phyloP scores from a whole-genome alignment of 169 alveolate genomes.

The Toxoplasma gondii region DNA sequence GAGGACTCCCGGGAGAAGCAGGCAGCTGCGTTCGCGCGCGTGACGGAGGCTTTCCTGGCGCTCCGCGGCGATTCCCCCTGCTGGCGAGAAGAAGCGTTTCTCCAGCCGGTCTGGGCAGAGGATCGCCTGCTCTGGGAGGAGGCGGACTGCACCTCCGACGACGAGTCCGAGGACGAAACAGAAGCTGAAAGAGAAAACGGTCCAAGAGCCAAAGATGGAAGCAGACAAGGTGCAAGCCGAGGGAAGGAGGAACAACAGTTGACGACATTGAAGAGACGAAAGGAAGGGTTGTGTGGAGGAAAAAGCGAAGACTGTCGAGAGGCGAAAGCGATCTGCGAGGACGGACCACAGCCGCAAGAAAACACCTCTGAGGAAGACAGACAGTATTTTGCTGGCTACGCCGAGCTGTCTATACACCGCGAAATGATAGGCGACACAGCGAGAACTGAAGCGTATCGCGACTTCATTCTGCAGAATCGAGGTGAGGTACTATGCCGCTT shows the following conservation, averaged over 20 bases:
- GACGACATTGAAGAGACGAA: not conserved
- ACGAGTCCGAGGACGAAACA: not conserved
- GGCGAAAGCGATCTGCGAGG: not conserved
- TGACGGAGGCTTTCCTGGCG: not conserved
- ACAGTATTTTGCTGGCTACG: constrained; percentile 88
- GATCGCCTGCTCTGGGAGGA: constrained; percentile 42
- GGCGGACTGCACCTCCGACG: not conserved
- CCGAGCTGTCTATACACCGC: constrained; percentile 89
- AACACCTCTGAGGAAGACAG: constrained; percentile 44
- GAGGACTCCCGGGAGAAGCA: not conserved
- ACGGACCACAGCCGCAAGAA: not conserved
- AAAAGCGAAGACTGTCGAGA: not conserved
- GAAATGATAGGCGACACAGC: constrained; percentile 90
- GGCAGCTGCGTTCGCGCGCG: not conserved
- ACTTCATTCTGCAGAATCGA: constrained; percentile 53
- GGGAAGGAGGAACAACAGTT: not conserved
- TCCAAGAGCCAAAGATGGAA: not conserved
- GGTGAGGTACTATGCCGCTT: not conserved
- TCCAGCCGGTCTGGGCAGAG: not conserved
- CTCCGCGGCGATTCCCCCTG: not conserved
- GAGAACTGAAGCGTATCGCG: constrained; percentile 87
- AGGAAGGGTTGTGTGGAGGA: not conserved
- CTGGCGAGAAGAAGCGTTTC: constrained; percentile 5
- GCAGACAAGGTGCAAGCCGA: too few species aligned
- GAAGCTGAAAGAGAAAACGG: not conserved